Base-by-base conservation (phyloP, 805 yeast species). In the Ogataea henricii region DNA sequence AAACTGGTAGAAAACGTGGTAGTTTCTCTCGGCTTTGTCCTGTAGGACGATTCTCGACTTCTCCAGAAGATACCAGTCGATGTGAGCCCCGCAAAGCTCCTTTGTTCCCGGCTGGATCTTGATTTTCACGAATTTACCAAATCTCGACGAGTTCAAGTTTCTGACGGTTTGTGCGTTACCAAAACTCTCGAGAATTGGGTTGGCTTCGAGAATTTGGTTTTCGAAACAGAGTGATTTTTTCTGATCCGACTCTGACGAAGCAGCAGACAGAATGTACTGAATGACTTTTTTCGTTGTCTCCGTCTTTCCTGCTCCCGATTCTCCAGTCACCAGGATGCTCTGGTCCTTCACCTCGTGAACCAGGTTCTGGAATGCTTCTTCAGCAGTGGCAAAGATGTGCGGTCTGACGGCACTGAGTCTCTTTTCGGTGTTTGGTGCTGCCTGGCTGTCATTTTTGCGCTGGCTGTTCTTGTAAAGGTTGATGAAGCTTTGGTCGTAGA, bases 271-370 rank as follows among this genome's bases (percentile, higher is more conserved):
- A 47, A 94, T 74, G 65, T 90, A 94, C 65, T 91, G 97, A 50
- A 94, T 85, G 46, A 94, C 90, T 63, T 87, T 90, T 66, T 94
- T 94, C 4, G 99, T 94, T 57, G 89, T 94, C 69, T 94, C 99
- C 0, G 99, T 94, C 64, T 94, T 94, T 45, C 99, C 99, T 0
- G 99, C 99, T 56, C 99, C 99, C 20, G 96, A 86, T 64, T 94
- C 99, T 54, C 99, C 99, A 0, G 99, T 94, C n/a, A 94, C 97
- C 42, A 94, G 73, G 46, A 94, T 89, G 10, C 95, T 84, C 70
- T 94, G 99, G 65, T 91, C 86, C 58, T 82, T 82, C 43, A 72
- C 75, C 54, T 86, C 83, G 10, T 77, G 73, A 10, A 89, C 70
- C 63, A 94, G 71, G 58, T 84, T 87, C 53, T 89, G 79, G 57